Conservation (phyloP, 345 rosid genomes). For the Eucalyptus dawsonii region DNA sequence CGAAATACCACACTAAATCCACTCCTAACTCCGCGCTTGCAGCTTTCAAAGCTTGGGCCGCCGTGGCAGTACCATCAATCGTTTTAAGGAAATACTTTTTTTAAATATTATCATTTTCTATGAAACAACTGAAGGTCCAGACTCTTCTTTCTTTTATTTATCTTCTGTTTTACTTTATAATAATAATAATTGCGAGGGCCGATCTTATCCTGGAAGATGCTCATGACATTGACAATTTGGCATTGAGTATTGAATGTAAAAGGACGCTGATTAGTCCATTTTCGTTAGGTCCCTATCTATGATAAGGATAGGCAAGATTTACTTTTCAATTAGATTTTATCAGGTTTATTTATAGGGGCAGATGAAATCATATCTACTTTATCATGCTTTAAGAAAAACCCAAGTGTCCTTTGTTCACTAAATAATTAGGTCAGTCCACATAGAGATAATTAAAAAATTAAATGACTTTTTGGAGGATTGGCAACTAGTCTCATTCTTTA, state of each 20-base stretch:
- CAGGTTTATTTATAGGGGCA: neutral
- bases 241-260: neutral
- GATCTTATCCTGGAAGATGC: neutral
- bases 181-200: neutral
- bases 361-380: neutral
- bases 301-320: neutral
- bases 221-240: neutral
- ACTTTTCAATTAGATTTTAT: neutral
- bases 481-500: neutral
- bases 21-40: neutral
- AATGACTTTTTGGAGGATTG: neutral
- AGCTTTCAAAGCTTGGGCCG: neutral
- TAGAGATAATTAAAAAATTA: neutral
- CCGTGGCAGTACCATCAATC: neutral
- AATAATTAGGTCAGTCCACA: neutral
- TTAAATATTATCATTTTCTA: neutral
- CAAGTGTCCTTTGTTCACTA: neutral
- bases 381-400: neutral
- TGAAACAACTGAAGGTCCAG: neutral
- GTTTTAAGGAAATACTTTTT: neutral
- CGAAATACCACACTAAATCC: neutral
- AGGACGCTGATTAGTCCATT: neutral
- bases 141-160: neutral
- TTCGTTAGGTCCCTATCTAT: neutral
- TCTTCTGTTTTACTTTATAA: neutral